These are phyloP conservation scores for Tympanopsis confertula DNA, from an alignment of 2,329 filamentous ascomycete genomes.

Conservation along the genomic window DNA sequence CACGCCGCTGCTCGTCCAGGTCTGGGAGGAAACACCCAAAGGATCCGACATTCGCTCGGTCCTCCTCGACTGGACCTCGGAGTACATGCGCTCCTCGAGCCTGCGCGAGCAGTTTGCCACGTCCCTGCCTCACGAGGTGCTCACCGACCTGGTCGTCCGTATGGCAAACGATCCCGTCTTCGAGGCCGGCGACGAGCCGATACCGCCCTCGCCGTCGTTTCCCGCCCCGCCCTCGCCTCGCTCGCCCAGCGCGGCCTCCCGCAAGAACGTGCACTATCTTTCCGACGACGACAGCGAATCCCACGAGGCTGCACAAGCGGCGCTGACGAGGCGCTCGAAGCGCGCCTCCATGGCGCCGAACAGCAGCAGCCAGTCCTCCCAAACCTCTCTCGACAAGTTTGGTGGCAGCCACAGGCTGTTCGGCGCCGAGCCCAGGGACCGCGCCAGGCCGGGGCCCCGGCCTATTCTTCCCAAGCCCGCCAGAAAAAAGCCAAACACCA, in stretches of 20 bases:
- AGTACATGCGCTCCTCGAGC: constrained; percentile 48
- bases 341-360: constrained; percentile 15
- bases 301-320: constrained; percentile 8
- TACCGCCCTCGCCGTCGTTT: constrained; percentile 2
- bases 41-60: constrained; percentile 46
- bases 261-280: constrained; percentile 37
- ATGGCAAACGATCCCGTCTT: constrained; percentile 25
- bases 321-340: too few species aligned
- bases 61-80: constrained; percentile 48
- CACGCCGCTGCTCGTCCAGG: constrained; percentile 44
- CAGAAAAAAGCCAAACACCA: constrained; percentile 3
- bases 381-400: background rate
- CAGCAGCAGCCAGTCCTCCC: constrained; percentile 29
- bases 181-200: constrained; percentile 6
- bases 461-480: constrained; percentile 16
- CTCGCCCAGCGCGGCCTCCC: constrained; percentile 6
- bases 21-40: constrained; percentile 50
- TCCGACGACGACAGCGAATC: constrained; percentile 28
- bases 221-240: background rate
- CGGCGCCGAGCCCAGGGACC: background rate
- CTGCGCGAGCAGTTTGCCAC: constrained; percentile 44
- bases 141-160: constrained; percentile 49
- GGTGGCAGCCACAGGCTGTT: too few species aligned
- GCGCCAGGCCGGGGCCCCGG: constrained; percentile 14
- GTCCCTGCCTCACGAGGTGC: constrained; percentile 47